Evolutionary conservation across 192 early-diverging fungal species (phyloP).

Genomic region (Backusella tarrabulga): DNA sequence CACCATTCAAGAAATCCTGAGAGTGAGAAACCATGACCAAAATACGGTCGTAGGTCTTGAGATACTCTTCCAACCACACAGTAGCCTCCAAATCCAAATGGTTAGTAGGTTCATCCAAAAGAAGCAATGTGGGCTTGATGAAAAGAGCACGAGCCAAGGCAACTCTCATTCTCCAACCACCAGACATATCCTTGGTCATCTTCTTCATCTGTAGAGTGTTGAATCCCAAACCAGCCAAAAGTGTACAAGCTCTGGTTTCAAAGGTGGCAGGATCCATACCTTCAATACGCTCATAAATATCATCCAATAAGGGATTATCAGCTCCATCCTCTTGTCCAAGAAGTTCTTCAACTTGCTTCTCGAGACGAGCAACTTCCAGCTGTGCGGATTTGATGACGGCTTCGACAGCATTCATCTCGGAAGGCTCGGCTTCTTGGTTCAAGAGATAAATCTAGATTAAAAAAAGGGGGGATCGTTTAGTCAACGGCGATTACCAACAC

Average conservation of each 20-base stretch:
- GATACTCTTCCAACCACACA: slow-evolving; percentile 70
- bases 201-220: slow-evolving; percentile 83
- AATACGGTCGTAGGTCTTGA: slow-evolving; percentile 71
- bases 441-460: slow-evolving; percentile 78
- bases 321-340: slow-evolving; percentile 75
- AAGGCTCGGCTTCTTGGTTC: slow-evolving; percentile 94
- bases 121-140: slow-evolving; percentile 60
- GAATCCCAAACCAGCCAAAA: slow-evolving; percentile 96
- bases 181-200: slow-evolving; percentile 95
- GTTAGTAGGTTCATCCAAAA: slow-evolving; percentile 53
- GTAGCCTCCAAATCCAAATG: slow-evolving; percentile 78
- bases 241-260: slow-evolving; percentile 85
- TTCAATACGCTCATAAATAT: slow-evolving; percentile 97
- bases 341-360: slow-evolving; percentile 89
- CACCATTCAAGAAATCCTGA: slow-evolving; percentile 70
- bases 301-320: slow-evolving; percentile 87
- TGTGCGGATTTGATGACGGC: slow-evolving; percentile 91
- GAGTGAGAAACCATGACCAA: slow-evolving; percentile 82
- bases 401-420: slow-evolving; percentile 87
- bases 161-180: slow-evolving; percentile 99
- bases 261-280: slow-evolving; percentile 91
- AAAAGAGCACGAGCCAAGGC: slow-evolving; percentile 96
- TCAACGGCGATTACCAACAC: background rate
- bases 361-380: slow-evolving; percentile 87
- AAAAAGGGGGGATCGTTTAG: background rate